These are phyloP conservation scores for Metschnikowia picachoensis DNA, from an alignment of 805 yeast genomes.

Conservation along the genomic window DNA sequence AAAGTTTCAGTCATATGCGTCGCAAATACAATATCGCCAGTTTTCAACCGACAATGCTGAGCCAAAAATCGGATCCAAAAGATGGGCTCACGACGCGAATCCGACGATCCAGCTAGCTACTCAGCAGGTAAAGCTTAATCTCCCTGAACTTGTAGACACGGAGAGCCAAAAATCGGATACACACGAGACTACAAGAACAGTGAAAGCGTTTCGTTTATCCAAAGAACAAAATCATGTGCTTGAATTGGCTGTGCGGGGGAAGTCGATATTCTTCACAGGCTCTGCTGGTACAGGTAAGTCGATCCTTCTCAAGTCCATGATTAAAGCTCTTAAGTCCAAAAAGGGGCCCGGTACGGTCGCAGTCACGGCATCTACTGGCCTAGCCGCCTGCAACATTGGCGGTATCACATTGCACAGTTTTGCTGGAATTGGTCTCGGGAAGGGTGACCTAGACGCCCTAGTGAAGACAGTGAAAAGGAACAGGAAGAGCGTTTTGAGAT, in stretches of 20 bases:
- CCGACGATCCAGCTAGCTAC: constrained; percentile 31
- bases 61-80: neutral
- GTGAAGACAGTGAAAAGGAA: constrained; percentile 47
- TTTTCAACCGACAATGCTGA: constrained; percentile 2
- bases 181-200: constrained; percentile 21
- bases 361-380: constrained; percentile 92
- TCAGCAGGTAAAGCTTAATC: constrained; percentile 9
- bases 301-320: constrained; percentile 60
- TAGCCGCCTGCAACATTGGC: constrained; percentile 92
- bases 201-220: constrained; percentile 35
- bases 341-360: constrained; percentile 55
- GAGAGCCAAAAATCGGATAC: neutral
- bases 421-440: constrained; percentile 82
- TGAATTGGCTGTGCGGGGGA: constrained; percentile 51
- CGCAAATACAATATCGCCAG: constrained; percentile 13
- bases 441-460: constrained; percentile 44
- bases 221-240: constrained; percentile 65
- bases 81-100: constrained; percentile 3
- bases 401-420: constrained; percentile 85
- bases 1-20: constrained; percentile 9
- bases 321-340: constrained; percentile 33
- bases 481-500: constrained; percentile 42
- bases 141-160: neutral
- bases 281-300: constrained; percentile 90
- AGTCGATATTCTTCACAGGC: constrained; percentile 72